phyloP scores from a whole-genome alignment of 345 rosid genomes.

The Psidium friedrichsthalianum region DNA sequence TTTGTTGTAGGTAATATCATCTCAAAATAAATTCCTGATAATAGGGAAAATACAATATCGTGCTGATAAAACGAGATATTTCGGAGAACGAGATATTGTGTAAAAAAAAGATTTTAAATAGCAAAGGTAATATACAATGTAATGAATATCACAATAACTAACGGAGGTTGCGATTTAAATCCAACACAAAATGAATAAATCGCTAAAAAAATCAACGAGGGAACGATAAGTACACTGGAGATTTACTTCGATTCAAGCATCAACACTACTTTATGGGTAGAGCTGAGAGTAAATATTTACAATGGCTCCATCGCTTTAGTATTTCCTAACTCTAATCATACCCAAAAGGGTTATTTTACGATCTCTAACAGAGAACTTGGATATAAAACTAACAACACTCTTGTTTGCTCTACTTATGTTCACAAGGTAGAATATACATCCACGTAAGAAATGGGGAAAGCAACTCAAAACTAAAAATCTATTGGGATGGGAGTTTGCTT shows the following conservation, averaged over 20 bases:
- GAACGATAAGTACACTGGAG: neutral
- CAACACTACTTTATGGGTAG: neutral
- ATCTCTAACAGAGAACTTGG: neutral
- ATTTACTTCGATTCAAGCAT: accelerated
- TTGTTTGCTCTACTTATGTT: neutral
- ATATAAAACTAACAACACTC: neutral
- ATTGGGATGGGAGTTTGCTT: no score
- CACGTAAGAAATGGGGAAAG: neutral
- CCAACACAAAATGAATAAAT: neutral
- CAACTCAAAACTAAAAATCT: neutral
- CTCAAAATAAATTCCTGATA: neutral
- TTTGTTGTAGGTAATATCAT: neutral
- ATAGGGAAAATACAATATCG: neutral
- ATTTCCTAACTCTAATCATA: neutral
- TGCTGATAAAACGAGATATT: neutral
- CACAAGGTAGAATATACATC: neutral
- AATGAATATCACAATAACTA: neutral
- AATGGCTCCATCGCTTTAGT: neutral
- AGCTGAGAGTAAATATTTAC: accelerated
- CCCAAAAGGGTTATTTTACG: neutral
- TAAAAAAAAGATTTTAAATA: neutral
- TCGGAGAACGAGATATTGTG: neutral
- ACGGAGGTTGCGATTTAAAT: neutral
- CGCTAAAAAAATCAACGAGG: no score
- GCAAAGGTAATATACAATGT: neutral